Conservation (phyloP, 2,329 filamentous ascomycete genomes). For the Capronia epimyces region DNA sequence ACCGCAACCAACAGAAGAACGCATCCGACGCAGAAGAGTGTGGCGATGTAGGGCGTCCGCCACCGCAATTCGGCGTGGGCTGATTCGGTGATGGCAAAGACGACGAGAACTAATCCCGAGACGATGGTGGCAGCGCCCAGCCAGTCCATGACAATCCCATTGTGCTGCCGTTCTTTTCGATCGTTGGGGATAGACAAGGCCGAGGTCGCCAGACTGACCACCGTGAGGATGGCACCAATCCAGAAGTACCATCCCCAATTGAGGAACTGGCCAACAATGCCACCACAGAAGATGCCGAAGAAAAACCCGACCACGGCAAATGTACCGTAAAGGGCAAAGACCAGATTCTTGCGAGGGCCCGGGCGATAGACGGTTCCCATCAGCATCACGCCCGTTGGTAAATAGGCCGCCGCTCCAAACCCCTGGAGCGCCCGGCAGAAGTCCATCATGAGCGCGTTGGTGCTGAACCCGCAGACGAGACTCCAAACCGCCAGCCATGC, state of each 20-base stretch:
- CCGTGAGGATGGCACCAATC: constrained; percentile 53
- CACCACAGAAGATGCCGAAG: constrained; percentile 60
- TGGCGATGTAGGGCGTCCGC: constrained; percentile 66
- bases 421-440: constrained; percentile 69
- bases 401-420: constrained; percentile 64
- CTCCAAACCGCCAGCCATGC: constrained; percentile 63
- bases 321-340: constrained; percentile 56
- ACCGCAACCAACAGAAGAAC: constrained; percentile 56
- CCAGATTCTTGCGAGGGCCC: constrained; percentile 62
- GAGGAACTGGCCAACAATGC: constrained; percentile 51
- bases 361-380: constrained; percentile 61
- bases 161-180: constrained; percentile 33
- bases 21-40: constrained; percentile 59
- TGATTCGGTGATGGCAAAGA: constrained; percentile 70
- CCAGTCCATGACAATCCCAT: constrained; percentile 62
- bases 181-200: constrained; percentile 50
- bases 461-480: constrained; percentile 64
- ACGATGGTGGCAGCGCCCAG: constrained; percentile 57
- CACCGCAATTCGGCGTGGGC: constrained; percentile 64
- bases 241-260: constrained; percentile 65
- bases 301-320: constrained; percentile 48
- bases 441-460: constrained; percentile 64
- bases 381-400: constrained; percentile 63
- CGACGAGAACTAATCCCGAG: constrained; percentile 61
- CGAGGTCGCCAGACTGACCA: constrained; percentile 43